Evolutionary conservation across 345 rosid genomes (phyloP).

Genomic region (Gossypium rotundifolium): DNA sequence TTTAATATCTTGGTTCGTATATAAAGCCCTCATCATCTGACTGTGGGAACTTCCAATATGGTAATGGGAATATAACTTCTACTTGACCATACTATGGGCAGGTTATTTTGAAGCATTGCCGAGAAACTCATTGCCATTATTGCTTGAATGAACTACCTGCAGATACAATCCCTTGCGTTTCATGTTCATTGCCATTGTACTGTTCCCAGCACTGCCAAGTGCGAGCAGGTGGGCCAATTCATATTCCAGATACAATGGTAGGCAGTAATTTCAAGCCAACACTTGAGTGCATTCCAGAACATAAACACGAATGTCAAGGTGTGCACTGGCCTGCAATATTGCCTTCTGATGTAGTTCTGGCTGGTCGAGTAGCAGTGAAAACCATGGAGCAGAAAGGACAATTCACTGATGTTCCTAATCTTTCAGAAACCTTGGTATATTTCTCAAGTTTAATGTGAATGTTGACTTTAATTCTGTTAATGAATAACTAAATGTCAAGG

Average conservation of each 20-base stretch:
- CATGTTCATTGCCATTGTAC: slow-evolving; percentile 68
- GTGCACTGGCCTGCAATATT: slow-evolving; percentile 71
- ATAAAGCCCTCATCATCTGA: not conserved
- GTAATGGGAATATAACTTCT: not conserved
- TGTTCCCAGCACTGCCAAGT: slow-evolving; percentile 67
- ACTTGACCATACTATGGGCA: slow-evolving; percentile 14
- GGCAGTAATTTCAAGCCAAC: slow-evolving; percentile 16
- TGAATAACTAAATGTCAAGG: not conserved
- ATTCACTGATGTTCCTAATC: slow-evolving; percentile 27
- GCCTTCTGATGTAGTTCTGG: slow-evolving; percentile 68
- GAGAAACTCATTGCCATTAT: slow-evolving; percentile 76
- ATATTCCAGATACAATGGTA: slow-evolving; percentile 29
- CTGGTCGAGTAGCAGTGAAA: slow-evolving; percentile 65
- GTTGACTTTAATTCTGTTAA: not conserved
- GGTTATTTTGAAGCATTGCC: slow-evolving; percentile 59
- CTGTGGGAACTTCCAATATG: not conserved
- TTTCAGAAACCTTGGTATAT: slow-evolving; percentile 41
- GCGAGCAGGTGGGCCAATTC: slow-evolving; percentile 44
- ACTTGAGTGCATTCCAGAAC: slow-evolving; percentile 47
- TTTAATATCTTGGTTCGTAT: not conserved
- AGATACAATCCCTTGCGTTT: slow-evolving; percentile 63
- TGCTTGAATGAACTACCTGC: slow-evolving; percentile 73
- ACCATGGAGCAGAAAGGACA: slow-evolving; percentile 30
- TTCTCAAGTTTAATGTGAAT: not conserved
- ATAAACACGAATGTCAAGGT: slow-evolving; percentile 78